Evolutionary conservation across 2,329 filamentous ascomycete genomes (phyloP), one percentile per base, ranked within the genome.

Genomic region (Triangularia setosa): DNA sequence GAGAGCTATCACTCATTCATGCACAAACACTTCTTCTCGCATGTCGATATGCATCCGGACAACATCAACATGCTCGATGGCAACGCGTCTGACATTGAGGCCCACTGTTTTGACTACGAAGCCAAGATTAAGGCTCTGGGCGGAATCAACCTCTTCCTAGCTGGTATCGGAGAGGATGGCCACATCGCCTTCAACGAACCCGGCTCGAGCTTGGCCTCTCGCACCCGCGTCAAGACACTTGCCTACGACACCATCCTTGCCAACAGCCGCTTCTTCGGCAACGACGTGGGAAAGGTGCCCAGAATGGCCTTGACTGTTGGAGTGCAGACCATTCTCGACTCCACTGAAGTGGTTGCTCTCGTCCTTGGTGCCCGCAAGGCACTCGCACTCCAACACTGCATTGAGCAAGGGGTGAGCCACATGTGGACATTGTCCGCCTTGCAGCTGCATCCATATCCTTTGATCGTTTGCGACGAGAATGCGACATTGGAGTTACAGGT

Each of bases 121-220:
- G 84, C 84, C 64, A 85, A 86, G 72, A 92, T 93, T 77, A 82
- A 83, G 66, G 80, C 81, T 35, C 84, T 79, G 14, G 90, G 90
- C 58, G 90, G 90, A 58, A 91, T 93, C 68, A 89, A 92, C 74
- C 81, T 93, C 5, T 93, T 93, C 75, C 81, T 93, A 1, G 90
- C 89, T 23, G 90, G 90, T 23, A 90, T 93, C 56, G 90, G 90
- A 28, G 86, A 89, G 23, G 90, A 93, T 72, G 90, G 90, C 12
- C 90, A 93, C 76, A 90, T 93, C 68, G 90, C 90, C 14, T 93
- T 93, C 82, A 93, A 93, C 77, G 90, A 93, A 78, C 90, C 90
- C 4, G 90, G 90, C 11, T 90, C 88, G 5, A 90, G 87, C 61
- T 78, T 93, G 58, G 82, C 81, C 67, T 90, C 87, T 61, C 83